Evolutionary conservation across 2,329 filamentous ascomycete species (phyloP).

Genomic region (Plenodomus lindquistii): DNA sequence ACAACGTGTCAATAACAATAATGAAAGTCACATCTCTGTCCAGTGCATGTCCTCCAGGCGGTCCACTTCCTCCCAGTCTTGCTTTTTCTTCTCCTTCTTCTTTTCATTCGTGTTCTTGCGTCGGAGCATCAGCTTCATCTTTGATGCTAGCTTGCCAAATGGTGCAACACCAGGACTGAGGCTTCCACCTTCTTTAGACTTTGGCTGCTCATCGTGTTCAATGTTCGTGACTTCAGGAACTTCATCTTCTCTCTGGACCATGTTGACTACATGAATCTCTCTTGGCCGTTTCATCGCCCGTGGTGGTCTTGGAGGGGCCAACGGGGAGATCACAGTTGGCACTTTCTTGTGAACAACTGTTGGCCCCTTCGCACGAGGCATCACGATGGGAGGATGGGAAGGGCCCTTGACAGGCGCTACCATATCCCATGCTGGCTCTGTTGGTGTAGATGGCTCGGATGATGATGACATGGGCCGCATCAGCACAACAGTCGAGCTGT

Average conservation of each 20-base stretch:
- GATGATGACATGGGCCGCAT: conserved; percentile 35
- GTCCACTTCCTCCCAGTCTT: conserved; percentile 31
- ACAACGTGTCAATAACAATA: neutral
- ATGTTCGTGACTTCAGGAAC: conserved; percentile 17
- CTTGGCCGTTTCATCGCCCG: conserved; percentile 5
- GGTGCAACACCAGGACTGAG: conserved; percentile 21
- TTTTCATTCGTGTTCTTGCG: conserved; percentile 27
- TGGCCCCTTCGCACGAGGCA: conserved; percentile 10
- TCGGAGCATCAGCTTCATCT: conserved; percentile 36
- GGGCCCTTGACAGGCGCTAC: conserved; percentile 22
- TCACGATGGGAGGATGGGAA: conserved; percentile 1
- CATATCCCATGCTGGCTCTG: conserved; percentile 41
- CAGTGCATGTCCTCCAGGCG: conserved; percentile 40
- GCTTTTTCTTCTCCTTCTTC: conserved; percentile 31
- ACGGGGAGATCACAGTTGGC: conserved; percentile 4
- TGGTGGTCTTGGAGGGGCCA: conserved; percentile 18
- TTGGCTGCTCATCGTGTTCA: conserved; percentile 10
- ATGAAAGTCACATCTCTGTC: conserved; percentile 37
- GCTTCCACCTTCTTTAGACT: conserved; percentile 10
- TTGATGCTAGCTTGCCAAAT: conserved; percentile 34
- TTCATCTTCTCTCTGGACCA: conserved; percentile 19
- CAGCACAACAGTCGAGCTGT: conserved; percentile 31
- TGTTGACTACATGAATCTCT: conserved; percentile 10
- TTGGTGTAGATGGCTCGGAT: conserved; percentile 29
- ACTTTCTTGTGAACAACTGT: conserved; percentile 9